Evolutionary conservation across 495 filamentous ascomycete genomes (phyloP), one percentile per base, ranked within the genome.

Genomic region (Jackrogersella minutella): DNA sequence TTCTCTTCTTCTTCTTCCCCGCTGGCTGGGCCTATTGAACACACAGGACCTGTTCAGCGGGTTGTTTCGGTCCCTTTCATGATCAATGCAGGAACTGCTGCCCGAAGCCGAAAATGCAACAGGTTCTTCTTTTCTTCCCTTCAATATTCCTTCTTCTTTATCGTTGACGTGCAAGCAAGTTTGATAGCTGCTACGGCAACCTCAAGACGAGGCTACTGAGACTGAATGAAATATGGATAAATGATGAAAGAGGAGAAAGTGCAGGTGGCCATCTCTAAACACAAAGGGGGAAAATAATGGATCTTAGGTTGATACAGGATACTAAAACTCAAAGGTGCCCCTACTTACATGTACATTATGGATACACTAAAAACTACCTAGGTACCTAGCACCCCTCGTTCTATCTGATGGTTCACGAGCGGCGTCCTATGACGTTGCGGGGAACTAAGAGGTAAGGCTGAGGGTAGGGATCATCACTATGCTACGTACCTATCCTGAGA

Each of bases 311-410:
- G 44, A 43, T 43, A 33, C 43, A 3, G 24, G 24, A 50, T 17
- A 5, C n/a, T 43, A 43, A 19, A 22, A 16, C 24, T 6, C 34
- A 31, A 5, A 58, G 37, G 22, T 46, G 39, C 40, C 43, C 50
- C 49, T 57, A 21, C 17, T 50, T 24, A 10, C 8, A 43, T 43
- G 4, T 46, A 39, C 17, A 44, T 55, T 21, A 9, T 52, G 52
- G 34, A 14, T 14, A 54, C 43, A n/a, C 36, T 41, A 52, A 24
- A 46, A 40, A 5, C 26, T 33, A 11, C 37, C 66, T 37, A 43
- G 49, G 54, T 40, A 64, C 37, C 51, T 63, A 33, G 56, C 59
- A 67, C 57, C 64, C 64, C 64, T 64, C 55, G 59, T 56, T 58
- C 40, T 26, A 47, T 26, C 66, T 46, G 54, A 59, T 56, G 66